A percentile compares a stretch with the other conserved stretches of the same genome.
Conservation (phyloP, 805 yeast species). For the Cyberlindnera americana region DNA sequence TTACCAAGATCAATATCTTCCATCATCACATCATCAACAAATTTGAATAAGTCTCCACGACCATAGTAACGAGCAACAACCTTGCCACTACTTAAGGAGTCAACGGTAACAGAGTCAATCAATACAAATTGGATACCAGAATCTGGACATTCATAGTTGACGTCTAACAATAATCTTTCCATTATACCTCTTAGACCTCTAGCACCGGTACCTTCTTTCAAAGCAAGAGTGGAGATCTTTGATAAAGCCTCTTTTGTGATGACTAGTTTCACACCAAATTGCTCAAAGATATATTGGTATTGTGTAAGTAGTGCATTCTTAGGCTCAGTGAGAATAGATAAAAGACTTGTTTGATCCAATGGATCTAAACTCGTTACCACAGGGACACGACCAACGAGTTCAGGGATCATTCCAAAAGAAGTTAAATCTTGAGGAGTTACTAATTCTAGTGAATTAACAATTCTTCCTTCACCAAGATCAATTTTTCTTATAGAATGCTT, state of each 20-base stretch:
- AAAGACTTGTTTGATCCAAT: slow-evolving; percentile 41
- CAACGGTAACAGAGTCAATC: slow-evolving; percentile 42
- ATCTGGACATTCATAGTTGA: slow-evolving; percentile 59
- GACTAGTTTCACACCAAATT: slow-evolving; percentile 47
- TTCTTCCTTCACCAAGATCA: slow-evolving; percentile 35
- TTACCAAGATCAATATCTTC: slow-evolving; percentile 41
- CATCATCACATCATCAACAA: slow-evolving; percentile 36
- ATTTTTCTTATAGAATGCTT: slow-evolving; percentile 32
- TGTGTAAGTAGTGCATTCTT: slow-evolving; percentile 51
- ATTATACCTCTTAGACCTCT: slow-evolving; percentile 54
- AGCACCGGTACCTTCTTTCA: slow-evolving; percentile 57
- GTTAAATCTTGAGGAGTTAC: slow-evolving; percentile 49
- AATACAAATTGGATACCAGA: slow-evolving; percentile 49
- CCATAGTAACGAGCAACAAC: slow-evolving; percentile 43
- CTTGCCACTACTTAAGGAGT: slow-evolving; percentile 33
- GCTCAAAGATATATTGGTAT: slow-evolving; percentile 49
- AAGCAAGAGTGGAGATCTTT: slow-evolving; percentile 46
- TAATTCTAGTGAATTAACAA: slow-evolving; percentile 40
- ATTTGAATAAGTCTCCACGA: slow-evolving; percentile 39
- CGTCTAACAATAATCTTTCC: slow-evolving; percentile 47
- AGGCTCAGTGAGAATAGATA: slow-evolving; percentile 51
- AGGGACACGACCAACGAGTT: slow-evolving; percentile 57
- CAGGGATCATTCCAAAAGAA: slow-evolving; percentile 55
- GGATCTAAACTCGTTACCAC: slow-evolving; percentile 47
- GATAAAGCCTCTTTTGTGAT: slow-evolving; percentile 46